These are phyloP conservation scores for Limnomonas spitsbergensis DNA, from an alignment of 139 green algal genomes.

Conservation along the genomic window DNA sequence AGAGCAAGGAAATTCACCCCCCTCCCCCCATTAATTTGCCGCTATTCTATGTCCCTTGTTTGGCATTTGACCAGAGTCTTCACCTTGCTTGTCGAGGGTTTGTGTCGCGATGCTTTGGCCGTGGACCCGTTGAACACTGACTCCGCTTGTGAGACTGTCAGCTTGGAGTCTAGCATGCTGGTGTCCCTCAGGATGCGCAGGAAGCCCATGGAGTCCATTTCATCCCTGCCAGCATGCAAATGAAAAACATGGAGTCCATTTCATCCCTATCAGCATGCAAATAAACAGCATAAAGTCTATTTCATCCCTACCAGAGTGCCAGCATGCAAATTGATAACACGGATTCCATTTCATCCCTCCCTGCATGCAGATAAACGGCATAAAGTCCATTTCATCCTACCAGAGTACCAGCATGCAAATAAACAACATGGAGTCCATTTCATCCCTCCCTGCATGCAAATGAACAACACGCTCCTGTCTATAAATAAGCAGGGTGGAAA, in stretches of 20 bases:
- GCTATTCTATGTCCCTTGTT: too few species aligned
- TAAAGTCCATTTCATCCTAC: neutral
- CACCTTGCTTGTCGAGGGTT: too few species aligned
- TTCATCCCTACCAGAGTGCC: too few species aligned
- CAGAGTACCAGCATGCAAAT: neutral
- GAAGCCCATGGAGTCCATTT: conserved; percentile 10
- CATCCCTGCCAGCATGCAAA: neutral
- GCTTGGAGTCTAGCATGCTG: neutral
- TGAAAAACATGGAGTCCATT: neutral
- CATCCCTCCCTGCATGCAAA: too few species aligned
- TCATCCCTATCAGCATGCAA: neutral
- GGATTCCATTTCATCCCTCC: neutral
- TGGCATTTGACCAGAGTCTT: too few species aligned
- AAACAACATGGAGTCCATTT: neutral
- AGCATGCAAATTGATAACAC: neutral
- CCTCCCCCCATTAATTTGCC: too few species aligned
- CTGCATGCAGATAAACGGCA: neutral
- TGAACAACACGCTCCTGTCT: too few species aligned
- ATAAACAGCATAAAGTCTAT: neutral
- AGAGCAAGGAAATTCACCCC: too few species aligned
- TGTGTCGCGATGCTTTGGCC: too few species aligned
- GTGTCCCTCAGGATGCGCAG: neutral
- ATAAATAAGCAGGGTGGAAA: too few species aligned
- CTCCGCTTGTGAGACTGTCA: neutral
- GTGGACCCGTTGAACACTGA: too few species aligned